These are phyloP conservation scores for Schrenkiella parvula DNA, from an alignment of 345 rosid genomes.

Conservation along the genomic window DNA sequence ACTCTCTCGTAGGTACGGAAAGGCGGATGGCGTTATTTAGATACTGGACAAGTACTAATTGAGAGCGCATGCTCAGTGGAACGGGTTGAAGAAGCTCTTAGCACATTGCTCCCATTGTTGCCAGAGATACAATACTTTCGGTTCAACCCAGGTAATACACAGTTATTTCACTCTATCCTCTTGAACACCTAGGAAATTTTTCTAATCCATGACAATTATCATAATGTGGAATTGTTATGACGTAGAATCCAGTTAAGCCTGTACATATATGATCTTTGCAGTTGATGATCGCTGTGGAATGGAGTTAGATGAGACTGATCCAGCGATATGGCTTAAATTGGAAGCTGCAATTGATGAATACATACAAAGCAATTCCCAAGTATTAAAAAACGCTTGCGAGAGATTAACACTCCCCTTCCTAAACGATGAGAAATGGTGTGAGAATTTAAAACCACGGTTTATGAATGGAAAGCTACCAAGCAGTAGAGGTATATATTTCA, in stretches of 20 bases:
- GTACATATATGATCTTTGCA: conserved; percentile 31
- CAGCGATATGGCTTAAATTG: conserved; percentile 84
- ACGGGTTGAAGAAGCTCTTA: conserved; percentile 94
- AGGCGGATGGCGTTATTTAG: conserved; percentile 99
- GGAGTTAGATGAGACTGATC: conserved; percentile 99
- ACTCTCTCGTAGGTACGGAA: conserved; percentile 56
- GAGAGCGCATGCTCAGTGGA: conserved; percentile 99
- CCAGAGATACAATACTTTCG: conserved; percentile 91
- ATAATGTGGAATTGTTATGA: not conserved
- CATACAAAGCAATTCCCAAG: conserved; percentile 61
- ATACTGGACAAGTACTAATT: conserved; percentile 95
- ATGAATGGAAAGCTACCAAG: conserved; percentile 35
- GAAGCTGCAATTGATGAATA: conserved; percentile 85
- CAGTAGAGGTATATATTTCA: conserved; percentile 25
- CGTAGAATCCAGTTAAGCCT: not conserved
- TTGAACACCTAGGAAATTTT: not conserved
- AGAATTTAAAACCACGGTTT: conserved; percentile 44
- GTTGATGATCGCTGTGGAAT: conserved; percentile 96
- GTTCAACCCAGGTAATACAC: conserved; percentile 75
- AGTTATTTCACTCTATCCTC: not conserved
- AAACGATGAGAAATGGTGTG: conserved; percentile 67
- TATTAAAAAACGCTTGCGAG: conserved; percentile 67
- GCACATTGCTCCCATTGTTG: conserved; percentile 89
- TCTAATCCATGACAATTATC: not conserved
- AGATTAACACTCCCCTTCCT: conserved; percentile 73